Evolutionary conservation across 352 stramenopile genomes (phyloP).

Genomic region (Halophytophthora polymorphica): DNA sequence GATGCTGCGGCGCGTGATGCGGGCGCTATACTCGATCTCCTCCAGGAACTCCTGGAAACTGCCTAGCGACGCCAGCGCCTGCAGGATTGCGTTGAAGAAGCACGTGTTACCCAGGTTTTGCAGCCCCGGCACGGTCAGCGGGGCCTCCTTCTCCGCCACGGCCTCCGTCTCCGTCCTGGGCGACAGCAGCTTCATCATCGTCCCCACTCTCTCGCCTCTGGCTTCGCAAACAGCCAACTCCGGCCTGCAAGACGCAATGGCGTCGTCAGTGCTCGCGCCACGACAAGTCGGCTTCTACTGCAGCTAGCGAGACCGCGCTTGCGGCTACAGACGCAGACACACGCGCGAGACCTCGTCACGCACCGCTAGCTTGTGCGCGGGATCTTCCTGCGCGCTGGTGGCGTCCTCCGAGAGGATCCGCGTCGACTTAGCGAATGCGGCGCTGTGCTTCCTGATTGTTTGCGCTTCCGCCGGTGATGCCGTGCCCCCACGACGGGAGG

Average conservation of each 20-base stretch:
- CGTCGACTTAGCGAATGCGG: background rate
- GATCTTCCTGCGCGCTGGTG: too few species aligned
- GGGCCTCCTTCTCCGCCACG: constrained; percentile 21
- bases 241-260: background rate
- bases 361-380: too few species aligned
- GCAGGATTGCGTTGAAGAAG: constrained; percentile 89
- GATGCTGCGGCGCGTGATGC: constrained; percentile 28
- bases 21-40: constrained; percentile 51
- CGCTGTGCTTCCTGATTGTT: constrained; percentile 2
- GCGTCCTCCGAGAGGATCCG: too few species aligned
- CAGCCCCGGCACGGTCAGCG: constrained; percentile 57
- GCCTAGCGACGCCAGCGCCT: constrained; percentile 69
- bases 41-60: constrained; percentile 70
- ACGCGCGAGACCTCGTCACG: too few species aligned
- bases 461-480: constrained; percentile 16
- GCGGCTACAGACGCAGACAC: too few species aligned
- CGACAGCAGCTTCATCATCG: background rate
- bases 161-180: constrained; percentile 7
- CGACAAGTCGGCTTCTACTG: too few species aligned
- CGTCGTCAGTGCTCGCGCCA: background rate
- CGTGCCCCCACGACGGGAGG: background rate
- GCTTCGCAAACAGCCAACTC: background rate
- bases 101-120: constrained; percentile 90
- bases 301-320: too few species aligned
- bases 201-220: constrained; percentile 3